phyloP scores from a whole-genome alignment of 164 flowering plant species.

The Vitis cinerea region DNA sequence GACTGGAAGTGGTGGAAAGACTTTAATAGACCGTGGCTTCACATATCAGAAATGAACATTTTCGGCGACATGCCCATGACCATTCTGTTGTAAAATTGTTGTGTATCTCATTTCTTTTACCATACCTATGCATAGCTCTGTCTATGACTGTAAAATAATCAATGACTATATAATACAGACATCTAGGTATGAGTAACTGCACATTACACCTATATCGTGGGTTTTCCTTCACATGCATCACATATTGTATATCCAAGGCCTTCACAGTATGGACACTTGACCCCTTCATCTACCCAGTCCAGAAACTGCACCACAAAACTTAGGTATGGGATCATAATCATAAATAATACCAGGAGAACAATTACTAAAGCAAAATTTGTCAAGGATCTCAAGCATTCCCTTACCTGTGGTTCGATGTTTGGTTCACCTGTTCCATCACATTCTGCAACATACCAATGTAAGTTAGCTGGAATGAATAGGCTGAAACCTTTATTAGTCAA shows the following conservation, averaged over 20 bases:
- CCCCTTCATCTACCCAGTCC: conserved; percentile 87
- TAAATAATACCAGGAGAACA: not conserved
- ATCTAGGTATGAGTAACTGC: not conserved
- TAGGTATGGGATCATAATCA: not conserved
- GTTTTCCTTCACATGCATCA: conserved; percentile 68
- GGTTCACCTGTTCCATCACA: conserved; percentile 97
- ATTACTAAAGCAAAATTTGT: not conserved
- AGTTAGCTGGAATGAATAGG: not conserved
- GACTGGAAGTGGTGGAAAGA: too few species aligned
- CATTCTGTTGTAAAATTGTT: too few species aligned
- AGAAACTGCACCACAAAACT: conserved; percentile 61
- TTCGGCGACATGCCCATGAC: too few species aligned
- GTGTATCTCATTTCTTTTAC: too few species aligned
- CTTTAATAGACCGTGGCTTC: too few species aligned
- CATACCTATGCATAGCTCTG: too few species aligned
- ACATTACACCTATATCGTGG: conserved; percentile 13
- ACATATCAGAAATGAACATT: too few species aligned
- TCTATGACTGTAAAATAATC: too few species aligned
- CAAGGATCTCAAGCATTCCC: not conserved
- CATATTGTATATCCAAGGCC: conserved; percentile 71
- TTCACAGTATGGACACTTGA: conserved; percentile 86
- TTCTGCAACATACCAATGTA: conserved; percentile 44
- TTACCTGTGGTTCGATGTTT: conserved; percentile 83
- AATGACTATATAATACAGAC: too few species aligned
- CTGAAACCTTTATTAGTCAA: too few species aligned